These are phyloP conservation scores for Lasiosphaeria ovina DNA, from an alignment of 495 filamentous ascomycete genomes.

Conservation along the genomic window DNA sequence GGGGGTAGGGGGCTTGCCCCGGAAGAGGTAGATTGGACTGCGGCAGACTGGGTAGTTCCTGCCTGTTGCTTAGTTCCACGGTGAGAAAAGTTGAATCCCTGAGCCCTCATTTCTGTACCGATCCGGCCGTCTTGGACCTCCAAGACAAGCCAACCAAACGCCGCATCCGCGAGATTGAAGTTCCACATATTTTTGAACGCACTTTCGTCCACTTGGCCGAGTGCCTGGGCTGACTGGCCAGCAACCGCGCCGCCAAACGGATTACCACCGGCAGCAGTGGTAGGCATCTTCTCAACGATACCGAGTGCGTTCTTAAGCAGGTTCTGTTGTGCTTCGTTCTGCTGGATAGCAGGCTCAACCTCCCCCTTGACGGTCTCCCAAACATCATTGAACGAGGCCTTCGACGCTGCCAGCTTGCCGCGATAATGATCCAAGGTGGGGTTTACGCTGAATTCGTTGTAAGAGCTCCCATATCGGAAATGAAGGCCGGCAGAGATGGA, in stretches of 20 bases:
- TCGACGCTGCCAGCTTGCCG: slow-evolving; percentile 98
- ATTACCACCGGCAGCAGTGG: slow-evolving; percentile 88
- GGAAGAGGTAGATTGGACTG: slow-evolving; percentile 32
- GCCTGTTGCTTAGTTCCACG: slow-evolving; percentile 61
- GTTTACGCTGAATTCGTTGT: slow-evolving; percentile 99
- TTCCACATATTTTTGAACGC: slow-evolving; percentile 99
- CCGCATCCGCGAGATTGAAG: slow-evolving; percentile 97
- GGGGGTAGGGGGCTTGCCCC: slow-evolving; percentile 32
- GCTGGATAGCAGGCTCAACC: slow-evolving; percentile 86
- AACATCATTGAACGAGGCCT: slow-evolving; percentile 98
- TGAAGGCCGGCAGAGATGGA: slow-evolving; percentile 96
- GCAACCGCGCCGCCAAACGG: slow-evolving; percentile 86
- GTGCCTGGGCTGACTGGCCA: slow-evolving; percentile 56
- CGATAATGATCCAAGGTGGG: slow-evolving; percentile 97
- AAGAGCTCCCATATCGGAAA: slow-evolving; percentile 98
- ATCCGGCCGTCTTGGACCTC: slow-evolving; percentile 94
- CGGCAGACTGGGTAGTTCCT: slow-evolving; percentile 33
- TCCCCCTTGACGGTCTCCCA: slow-evolving; percentile 98
- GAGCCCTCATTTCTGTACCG: slow-evolving; percentile 95
- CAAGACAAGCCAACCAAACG: slow-evolving; percentile 92
- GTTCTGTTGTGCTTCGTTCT: slow-evolving; percentile 89
- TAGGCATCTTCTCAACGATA: slow-evolving; percentile 95
- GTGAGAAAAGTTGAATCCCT: slow-evolving; percentile 99
- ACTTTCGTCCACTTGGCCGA: slow-evolving; percentile 93
- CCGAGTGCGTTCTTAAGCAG: slow-evolving; percentile 84